Evolutionary conservation across 768 basidiomycete genomes (phyloP).

Genomic region (Hericium erinaceus): DNA sequence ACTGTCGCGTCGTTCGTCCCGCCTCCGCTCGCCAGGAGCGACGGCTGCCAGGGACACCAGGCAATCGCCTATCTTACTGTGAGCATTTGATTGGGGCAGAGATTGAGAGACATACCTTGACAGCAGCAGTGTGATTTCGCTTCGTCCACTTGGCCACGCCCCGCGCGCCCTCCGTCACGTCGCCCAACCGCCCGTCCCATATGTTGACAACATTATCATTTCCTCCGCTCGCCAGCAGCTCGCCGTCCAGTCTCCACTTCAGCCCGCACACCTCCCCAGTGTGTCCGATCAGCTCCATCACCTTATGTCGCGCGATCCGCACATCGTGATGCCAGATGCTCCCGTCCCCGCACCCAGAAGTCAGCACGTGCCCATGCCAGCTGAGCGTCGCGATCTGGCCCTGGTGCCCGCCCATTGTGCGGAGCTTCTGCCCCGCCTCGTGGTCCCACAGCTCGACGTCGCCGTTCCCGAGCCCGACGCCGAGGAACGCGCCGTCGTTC

Average conservation of each 20-base stretch:
- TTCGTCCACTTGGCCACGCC: conserved; percentile 84
- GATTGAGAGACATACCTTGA: conserved; percentile 37
- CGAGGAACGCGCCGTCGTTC: conserved; percentile 72
- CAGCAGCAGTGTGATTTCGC: conserved; percentile 83
- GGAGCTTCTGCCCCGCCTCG: conserved; percentile 63
- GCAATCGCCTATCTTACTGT: conserved; percentile 66
- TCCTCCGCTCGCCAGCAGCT: conserved; percentile 91
- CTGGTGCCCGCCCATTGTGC: conserved; percentile 87
- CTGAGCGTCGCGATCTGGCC: conserved; percentile 76
- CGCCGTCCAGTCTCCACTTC: conserved; percentile 63
- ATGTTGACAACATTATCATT: conserved; percentile 99
- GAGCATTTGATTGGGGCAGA: neutral
- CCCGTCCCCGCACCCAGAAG: conserved; percentile 86
- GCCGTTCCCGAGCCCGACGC: conserved; percentile 70
- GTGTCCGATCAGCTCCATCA: conserved; percentile 83
- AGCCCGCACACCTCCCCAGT: conserved; percentile 91
- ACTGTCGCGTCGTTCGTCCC: conserved; percentile 91
- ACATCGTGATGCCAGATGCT: conserved; percentile 98
- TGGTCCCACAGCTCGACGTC: conserved; percentile 95
- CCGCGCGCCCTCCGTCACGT: conserved; percentile 32
- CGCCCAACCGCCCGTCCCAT: conserved; percentile 72
- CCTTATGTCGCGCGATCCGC: conserved; percentile 60
- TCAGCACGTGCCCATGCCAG: conserved; percentile 83
- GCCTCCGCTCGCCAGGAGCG: conserved; percentile 12
- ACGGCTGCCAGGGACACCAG: conserved; percentile 90